Percentiles rank a stretch among this genome's conserved stretches.
These are phyloP conservation scores for Candida andamanensis DNA, from an alignment of 805 yeast species.

Conservation along the genomic window DNA sequence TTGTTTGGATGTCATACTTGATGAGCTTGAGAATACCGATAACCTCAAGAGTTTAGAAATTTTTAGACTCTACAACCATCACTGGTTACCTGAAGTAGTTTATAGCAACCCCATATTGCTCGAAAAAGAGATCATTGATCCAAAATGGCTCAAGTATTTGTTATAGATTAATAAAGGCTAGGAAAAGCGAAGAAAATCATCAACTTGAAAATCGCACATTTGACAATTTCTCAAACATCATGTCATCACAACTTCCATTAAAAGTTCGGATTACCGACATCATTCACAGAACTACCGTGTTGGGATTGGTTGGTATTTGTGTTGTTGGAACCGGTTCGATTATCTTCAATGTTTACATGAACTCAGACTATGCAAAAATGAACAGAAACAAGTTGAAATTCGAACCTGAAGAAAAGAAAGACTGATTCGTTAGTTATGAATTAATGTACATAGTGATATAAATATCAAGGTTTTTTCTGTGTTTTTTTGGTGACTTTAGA, in stretches of 20 bases:
- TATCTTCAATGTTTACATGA: constrained; percentile 36
- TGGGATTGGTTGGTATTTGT: constrained; percentile 38
- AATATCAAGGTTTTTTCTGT: constrained; percentile 1
- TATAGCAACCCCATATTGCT: constrained; percentile 38
- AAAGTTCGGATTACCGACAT: constrained; percentile 41
- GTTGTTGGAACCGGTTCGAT: constrained; percentile 37
- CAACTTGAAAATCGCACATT: background rate
- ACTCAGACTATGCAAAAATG: constrained; percentile 40
- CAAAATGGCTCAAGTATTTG: constrained; percentile 36
- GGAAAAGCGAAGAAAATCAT: background rate
- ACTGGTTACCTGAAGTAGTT: constrained; percentile 38
- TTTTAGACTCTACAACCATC: constrained; percentile 32
- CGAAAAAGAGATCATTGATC: constrained; percentile 27
- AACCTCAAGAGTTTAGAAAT: constrained; percentile 16
- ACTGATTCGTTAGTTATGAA: constrained; percentile 1
- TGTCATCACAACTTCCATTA: constrained; percentile 30
- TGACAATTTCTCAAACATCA: constrained; percentile 6
- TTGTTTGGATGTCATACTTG: constrained; percentile 26
- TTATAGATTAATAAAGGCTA: constrained; percentile 12
- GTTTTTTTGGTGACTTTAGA: background rate
- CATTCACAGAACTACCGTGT: constrained; percentile 38
- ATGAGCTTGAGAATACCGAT: constrained; percentile 21
- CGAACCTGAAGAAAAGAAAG: constrained; percentile 12
- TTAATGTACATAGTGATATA: constrained; percentile 5
- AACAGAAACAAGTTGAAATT: constrained; percentile 37